phyloP scores from a whole-genome alignment of 2,329 filamentous ascomycete genomes.

The Podosphaera leucotricha region DNA sequence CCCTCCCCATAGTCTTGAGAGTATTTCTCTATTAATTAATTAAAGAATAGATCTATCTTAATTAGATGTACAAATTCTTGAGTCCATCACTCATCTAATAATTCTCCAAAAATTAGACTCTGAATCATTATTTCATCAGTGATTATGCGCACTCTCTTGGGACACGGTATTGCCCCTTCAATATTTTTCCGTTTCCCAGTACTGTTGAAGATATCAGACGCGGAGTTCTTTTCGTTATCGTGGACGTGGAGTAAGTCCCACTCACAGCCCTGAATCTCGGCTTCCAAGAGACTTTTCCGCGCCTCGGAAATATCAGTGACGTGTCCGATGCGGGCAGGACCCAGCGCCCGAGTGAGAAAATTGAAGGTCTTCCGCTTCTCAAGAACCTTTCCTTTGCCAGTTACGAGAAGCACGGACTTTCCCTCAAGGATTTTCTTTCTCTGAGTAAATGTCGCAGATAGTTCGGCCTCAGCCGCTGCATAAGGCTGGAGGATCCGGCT shows the following conservation, averaged over 20 bases:
- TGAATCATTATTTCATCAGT: constrained; percentile 78
- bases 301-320: constrained; percentile 45
- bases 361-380: constrained; percentile 47
- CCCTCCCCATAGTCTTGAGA: too few species aligned
- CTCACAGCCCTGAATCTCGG: constrained; percentile 20
- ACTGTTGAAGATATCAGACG: constrained; percentile 16
- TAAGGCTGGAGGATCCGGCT: constrained; percentile 47
- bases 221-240: constrained; percentile 25
- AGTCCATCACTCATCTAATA: constrained; percentile 23
- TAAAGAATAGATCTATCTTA: neutral
- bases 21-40: too few species aligned
- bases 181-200: constrained; percentile 22
- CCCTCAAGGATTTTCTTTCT: constrained; percentile 40
- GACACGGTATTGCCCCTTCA: constrained; percentile 16
- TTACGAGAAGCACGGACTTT: constrained; percentile 48
- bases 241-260: constrained; percentile 71
- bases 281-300: constrained; percentile 28
- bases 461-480: constrained; percentile 28
- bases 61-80: neutral
- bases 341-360: constrained; percentile 59
- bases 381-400: constrained; percentile 35
- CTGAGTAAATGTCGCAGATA: constrained; percentile 31
- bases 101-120: constrained; percentile 64
- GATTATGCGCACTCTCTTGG: constrained; percentile 39
- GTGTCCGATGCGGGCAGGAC: constrained; percentile 40